These are phyloP conservation scores for Telfairia occidentalis DNA, from an alignment of 331 rosid species.

Conservation along the genomic window DNA sequence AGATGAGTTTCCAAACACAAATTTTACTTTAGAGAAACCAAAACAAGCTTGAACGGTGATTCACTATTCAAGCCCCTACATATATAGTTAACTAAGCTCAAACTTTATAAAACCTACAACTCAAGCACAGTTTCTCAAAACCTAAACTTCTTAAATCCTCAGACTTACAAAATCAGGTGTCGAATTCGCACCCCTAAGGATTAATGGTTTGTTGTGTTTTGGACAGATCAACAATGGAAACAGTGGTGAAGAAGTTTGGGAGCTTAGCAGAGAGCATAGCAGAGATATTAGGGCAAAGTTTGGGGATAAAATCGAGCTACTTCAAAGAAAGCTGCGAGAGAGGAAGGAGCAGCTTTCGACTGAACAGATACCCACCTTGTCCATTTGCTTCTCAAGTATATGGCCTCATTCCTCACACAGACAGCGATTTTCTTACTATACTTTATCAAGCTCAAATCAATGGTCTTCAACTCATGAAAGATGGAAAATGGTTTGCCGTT, in stretches of 20 bases:
- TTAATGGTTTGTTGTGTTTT: too few relatives aligned
- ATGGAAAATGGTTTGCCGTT: constrained; percentile 53
- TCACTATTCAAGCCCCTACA: too few relatives aligned
- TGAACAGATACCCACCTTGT: constrained; percentile 59
- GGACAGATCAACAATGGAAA: constrained; percentile 36
- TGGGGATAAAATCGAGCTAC: constrained; percentile 30
- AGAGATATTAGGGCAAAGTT: constrained; percentile 30
- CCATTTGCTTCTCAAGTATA: constrained; percentile 40
- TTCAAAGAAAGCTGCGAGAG: constrained; percentile 37
- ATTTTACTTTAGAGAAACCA: too few relatives aligned
- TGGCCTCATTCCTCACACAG: constrained; percentile 61
- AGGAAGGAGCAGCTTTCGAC: constrained; percentile 31
- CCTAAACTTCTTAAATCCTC: too few relatives aligned
- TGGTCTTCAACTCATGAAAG: constrained; percentile 52
- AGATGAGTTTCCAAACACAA: too few relatives aligned
- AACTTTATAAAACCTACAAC: too few relatives aligned
- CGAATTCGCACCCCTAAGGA: too few relatives aligned
- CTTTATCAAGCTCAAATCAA: constrained; percentile 41
- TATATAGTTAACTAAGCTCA: too few relatives aligned
- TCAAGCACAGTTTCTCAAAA: too few relatives aligned
- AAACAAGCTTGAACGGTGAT: too few relatives aligned
- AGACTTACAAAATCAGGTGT: too few relatives aligned
- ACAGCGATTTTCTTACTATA: constrained; percentile 47
- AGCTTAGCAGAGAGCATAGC: constrained; percentile 38
- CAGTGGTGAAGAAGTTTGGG: constrained; percentile 20